Base-by-base conservation (phyloP, 805 yeast species). In the Limtongozyma cylindracea region DNA sequence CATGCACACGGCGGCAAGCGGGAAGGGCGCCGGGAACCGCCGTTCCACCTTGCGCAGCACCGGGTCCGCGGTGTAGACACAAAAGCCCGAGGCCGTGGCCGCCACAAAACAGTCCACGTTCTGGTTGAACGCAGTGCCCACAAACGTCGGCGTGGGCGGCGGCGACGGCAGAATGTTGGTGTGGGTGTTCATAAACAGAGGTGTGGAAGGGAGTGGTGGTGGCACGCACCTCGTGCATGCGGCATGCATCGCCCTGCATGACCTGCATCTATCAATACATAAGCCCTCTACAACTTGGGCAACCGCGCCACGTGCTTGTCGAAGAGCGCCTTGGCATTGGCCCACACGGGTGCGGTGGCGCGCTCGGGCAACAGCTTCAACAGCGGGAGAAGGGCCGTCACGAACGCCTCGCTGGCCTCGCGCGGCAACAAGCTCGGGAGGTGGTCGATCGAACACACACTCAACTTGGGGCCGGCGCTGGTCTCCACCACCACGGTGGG, bases 361-460 rank as follows among this genome's bases (percentile, higher is more conserved):
- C 95, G 71, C 30, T 77, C 49, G 35, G 91, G 82, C 37, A 88
- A 59, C 42, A 74, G 68, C 46, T 76, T 60, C 43, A 88, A 57
- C 10, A 91, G 73, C 19, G 99, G 98, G 39, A 88, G 49, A 43
- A 88, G 56, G 47, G 88, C 96, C 29, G 50, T 60, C 20, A 91
- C 63, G 49, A 78, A 88, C 30, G 68, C 67, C 53, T 88, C 98
- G 6, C 94, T 78, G 12, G 96, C 73, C 49, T 88, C 99, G 52
- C 98, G 74, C 38, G 99, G 99, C 31, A 88, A 59, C 41, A 88
- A 53, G 6, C 92, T 70, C 19, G 99, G 99, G 38, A 88, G 58
- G 46, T 88, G 99, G 51, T 88, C 99, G 34, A 88, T 88, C 10
- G 94, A 78, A 34, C 80, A 65, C 20, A 88, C 98, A 4, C 91